These are phyloP conservation scores for Psilocybe cubensis DNA, from an alignment of 768 basidiomycete genomes.

Conservation along the genomic window DNA sequence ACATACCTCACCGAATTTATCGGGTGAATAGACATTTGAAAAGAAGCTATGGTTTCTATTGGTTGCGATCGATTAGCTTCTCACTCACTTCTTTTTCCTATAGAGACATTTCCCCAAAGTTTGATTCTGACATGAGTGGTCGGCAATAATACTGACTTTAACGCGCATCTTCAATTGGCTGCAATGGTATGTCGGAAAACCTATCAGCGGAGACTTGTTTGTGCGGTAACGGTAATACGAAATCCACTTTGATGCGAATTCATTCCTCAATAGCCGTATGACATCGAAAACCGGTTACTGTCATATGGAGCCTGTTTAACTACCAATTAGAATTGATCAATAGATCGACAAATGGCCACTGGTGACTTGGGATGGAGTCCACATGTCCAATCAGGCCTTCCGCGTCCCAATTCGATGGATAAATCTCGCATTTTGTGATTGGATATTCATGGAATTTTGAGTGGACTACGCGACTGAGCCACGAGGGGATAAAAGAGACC, in stretches of 20 bases:
- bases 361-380: background rate
- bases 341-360: background rate
- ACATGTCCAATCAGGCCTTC: background rate
- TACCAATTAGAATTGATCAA: background rate
- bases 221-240: background rate
- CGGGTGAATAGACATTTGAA: background rate
- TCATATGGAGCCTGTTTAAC: background rate
- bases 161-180: background rate
- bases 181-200: background rate
- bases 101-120: background rate
- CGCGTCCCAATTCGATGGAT: background rate
- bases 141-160: background rate
- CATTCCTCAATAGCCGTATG: background rate
- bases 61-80: background rate
- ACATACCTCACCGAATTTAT: background rate
- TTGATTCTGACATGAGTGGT: background rate
- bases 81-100: too few species aligned
- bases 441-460: background rate
- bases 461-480: constrained; percentile 29
- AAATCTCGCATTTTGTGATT: background rate
- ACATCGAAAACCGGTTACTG: background rate
- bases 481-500: constrained; percentile 28
- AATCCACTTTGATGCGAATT: constrained; percentile 4
- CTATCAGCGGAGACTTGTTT: background rate
- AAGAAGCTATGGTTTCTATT: background rate